Conservation (phyloP, 2,329 filamentous ascomycete species). For the Sporothrix globosa region DNA sequence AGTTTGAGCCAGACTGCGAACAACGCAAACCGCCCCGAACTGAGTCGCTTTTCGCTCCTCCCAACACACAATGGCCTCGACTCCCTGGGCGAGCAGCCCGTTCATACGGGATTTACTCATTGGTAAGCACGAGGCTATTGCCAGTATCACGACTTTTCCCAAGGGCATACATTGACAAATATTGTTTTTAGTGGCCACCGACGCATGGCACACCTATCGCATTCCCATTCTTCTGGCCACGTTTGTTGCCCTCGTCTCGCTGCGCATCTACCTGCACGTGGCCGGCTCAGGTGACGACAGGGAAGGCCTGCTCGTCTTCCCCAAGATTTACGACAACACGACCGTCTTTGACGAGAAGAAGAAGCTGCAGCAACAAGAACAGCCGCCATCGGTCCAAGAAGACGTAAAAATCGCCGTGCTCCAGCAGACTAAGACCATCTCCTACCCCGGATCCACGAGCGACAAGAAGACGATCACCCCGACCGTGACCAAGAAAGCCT, state of each 20-base stretch:
- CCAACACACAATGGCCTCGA: conserved; percentile 31
- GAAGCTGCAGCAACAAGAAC: conserved; percentile 11
- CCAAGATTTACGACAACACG: conserved; percentile 42
- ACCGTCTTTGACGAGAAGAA: conserved; percentile 28
- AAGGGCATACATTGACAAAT: conserved; percentile 15
- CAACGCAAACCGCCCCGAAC: not conserved
- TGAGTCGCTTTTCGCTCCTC: not conserved
- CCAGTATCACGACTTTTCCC: not conserved
- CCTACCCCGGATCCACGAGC: not conserved
- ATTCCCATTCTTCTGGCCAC: conserved; percentile 49
- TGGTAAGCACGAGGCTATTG: not conserved
- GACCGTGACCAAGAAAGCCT: not conserved
- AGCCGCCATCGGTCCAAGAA: not conserved
- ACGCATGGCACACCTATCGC: conserved; percentile 54
- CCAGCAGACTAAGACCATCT: conserved; percentile 19
- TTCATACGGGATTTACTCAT: conserved; percentile 20
- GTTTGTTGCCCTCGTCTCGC: conserved; percentile 46
- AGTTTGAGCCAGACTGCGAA: not conserved
- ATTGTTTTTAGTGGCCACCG: conserved; percentile 39
- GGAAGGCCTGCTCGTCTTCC: conserved; percentile 46
- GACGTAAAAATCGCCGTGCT: not conserved
- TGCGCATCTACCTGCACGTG: conserved; percentile 51
- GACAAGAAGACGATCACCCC: not conserved
- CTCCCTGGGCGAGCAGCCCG: conserved; percentile 26
- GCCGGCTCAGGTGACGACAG: conserved; percentile 39